These are phyloP conservation scores for Dissophora globulifera DNA, from an alignment of 192 early-diverging fungal species.

Conservation along the genomic window DNA sequence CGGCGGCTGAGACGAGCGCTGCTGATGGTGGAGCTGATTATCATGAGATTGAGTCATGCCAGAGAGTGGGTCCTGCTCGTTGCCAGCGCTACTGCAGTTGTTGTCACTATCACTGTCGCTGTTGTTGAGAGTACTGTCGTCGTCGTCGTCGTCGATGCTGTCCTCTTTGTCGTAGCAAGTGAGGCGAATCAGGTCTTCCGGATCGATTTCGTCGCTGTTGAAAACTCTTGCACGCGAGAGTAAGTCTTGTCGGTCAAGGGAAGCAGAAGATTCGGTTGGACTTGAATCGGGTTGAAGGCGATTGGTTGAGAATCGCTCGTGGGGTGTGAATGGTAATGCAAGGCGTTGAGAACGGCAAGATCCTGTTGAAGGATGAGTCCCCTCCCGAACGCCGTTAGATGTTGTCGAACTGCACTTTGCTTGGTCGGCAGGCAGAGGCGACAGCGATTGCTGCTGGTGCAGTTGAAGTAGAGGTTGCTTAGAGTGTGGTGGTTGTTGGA, in stretches of 20 bases:
- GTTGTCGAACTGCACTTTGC: not conserved
- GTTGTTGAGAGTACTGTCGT: not conserved
- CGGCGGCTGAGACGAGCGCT: no score
- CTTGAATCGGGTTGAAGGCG: not conserved
- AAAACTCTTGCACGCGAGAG: no score
- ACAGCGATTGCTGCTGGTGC: no score
- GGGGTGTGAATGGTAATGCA: not conserved
- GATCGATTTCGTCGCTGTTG: no score
- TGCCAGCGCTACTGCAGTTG: not conserved
- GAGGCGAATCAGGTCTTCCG: no score
- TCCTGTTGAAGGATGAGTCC: slow-evolving; percentile 52
- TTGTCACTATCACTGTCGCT: not conserved
- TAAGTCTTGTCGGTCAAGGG: no score
- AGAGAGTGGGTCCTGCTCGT: not conserved
- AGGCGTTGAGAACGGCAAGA: not conserved
- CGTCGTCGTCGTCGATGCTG: no score
- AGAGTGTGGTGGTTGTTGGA: not conserved
- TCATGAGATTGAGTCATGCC: no score
- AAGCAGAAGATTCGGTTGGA: no score
- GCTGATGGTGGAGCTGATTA: no score
- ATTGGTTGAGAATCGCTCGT: slow-evolving; percentile 53
- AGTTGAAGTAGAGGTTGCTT: no score
- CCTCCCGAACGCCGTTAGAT: not conserved
- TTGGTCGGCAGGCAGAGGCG: no score
- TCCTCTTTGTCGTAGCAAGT: not conserved